A percentile compares a stretch with the other conserved stretches of the same genome.
Evolutionary conservation across 2,329 filamentous ascomycete species (phyloP).

Genomic region (Colletotrichum caudatum): DNA sequence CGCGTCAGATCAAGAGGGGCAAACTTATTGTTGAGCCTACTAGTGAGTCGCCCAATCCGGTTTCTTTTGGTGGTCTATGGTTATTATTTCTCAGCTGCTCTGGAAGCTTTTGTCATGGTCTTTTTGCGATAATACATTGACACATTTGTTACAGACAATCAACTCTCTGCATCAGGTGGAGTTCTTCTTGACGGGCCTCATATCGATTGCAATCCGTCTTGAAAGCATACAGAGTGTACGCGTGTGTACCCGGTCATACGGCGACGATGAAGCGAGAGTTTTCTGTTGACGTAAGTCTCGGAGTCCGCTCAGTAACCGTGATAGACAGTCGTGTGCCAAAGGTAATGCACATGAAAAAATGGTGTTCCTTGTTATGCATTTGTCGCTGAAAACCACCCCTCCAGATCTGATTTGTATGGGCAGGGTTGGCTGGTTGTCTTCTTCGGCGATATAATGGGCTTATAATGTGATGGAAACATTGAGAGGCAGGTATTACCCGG

Average conservation of each 20-base stretch:
- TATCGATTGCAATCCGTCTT: constrained; percentile 6
- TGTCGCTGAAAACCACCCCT: neutral
- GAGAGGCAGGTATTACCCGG: no score
- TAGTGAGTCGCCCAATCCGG: constrained; percentile 12
- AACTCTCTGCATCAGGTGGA: no score
- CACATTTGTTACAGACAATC: neutral
- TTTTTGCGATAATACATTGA: neutral
- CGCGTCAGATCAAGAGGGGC: constrained; percentile 5
- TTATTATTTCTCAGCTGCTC: neutral
- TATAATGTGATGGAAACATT: no score
- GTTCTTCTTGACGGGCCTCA: neutral
- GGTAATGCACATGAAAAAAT: neutral
- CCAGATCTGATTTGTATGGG: neutral
- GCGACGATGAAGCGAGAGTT: neutral
- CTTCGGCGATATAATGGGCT: neutral
- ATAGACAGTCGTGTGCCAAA: neutral
- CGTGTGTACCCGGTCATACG: neutral
- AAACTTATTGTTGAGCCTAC: constrained; percentile 1
- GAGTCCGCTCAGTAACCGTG: neutral
- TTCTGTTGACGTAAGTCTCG: neutral
- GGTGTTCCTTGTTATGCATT: neutral
- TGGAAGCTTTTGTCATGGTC: neutral
- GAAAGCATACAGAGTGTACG: neutral
- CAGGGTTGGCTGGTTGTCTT: neutral
- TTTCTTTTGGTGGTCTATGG: constrained; percentile 17